phyloP scores from a whole-genome alignment of 2,329 filamentous ascomycete species.

The Venturia asperata region DNA sequence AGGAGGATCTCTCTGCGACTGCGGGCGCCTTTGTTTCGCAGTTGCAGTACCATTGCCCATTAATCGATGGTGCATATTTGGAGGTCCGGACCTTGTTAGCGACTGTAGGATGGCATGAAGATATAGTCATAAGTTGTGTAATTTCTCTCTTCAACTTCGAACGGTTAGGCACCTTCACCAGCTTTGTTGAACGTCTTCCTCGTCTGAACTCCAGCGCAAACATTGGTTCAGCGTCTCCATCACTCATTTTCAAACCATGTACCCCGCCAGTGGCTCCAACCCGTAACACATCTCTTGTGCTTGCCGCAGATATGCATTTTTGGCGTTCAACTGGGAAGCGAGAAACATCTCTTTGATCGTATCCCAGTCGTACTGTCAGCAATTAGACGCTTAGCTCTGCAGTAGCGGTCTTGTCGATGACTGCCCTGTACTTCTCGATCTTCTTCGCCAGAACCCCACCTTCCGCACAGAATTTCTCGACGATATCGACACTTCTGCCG shows the following conservation, averaged over 20 bases:
- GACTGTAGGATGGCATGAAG: too few species aligned
- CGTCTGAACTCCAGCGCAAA: not conserved
- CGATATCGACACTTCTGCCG: constrained; percentile 31
- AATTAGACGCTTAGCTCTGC: constrained; percentile 1
- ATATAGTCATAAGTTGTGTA: not conserved
- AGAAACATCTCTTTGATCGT: not conserved
- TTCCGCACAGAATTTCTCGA: constrained; percentile 30
- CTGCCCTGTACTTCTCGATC: constrained; percentile 1
- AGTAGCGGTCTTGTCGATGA: not conserved
- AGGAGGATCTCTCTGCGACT: too few species aligned
- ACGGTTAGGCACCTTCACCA: not conserved
- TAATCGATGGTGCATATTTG: too few species aligned
- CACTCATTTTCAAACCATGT: not conserved
- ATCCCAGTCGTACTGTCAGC: not conserved
- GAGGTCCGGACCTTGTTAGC: too few species aligned
- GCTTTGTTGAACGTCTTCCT: not conserved
- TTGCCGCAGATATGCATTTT: not conserved
- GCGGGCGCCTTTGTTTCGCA: too few species aligned
- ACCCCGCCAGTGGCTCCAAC: not conserved
- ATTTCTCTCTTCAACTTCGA: not conserved
- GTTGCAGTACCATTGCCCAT: too few species aligned
- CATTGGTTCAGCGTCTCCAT: not conserved
- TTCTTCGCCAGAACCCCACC: constrained; percentile 5
- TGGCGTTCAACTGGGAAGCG: not conserved
- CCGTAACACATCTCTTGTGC: not conserved